These are phyloP conservation scores for Clarireedia monteithiana DNA, from an alignment of 2,329 filamentous ascomycete genomes.

Conservation along the genomic window DNA sequence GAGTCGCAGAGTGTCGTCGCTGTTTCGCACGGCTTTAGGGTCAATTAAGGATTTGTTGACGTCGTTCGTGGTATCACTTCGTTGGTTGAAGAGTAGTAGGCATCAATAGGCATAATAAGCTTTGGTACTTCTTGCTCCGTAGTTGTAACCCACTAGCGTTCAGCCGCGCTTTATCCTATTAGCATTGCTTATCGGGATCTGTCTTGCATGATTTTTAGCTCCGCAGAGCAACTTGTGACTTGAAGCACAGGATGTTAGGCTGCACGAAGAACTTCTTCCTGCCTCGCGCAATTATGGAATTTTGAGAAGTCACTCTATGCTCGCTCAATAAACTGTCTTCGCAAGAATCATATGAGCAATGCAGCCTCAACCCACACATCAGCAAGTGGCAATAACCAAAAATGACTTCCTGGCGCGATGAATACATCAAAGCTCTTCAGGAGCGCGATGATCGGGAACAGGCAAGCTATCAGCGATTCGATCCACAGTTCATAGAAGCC, in stretches of 20 bases:
- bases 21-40: too few relatives aligned
- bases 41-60: background rate
- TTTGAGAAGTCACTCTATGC: background rate
- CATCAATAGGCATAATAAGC: constrained; percentile 5
- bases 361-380: constrained; percentile 1
- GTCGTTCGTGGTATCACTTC: background rate
- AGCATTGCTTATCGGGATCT: constrained; percentile 5
- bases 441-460: constrained; percentile 64
- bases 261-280: background rate
- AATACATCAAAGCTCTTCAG: constrained; percentile 69
- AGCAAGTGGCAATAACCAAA: constrained; percentile 10
- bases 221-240: background rate
- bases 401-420: constrained; percentile 57
- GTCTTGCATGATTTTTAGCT: background rate
- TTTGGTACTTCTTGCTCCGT: constrained; percentile 4
- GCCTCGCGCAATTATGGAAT: background rate
- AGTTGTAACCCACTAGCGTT: constrained; percentile 4
- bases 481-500: constrained; percentile 64
- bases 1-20: background rate
- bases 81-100: background rate
- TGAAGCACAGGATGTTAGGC: background rate
- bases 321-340: background rate
- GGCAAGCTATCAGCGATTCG: constrained; percentile 48
- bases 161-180: constrained; percentile 14
- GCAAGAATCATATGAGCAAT: constrained; percentile 4